Evolutionary conservation across 371 early-diverging fungal species (phyloP), one percentile per base, ranked within the genome.

Genomic region (Zychaea mexicana): DNA sequence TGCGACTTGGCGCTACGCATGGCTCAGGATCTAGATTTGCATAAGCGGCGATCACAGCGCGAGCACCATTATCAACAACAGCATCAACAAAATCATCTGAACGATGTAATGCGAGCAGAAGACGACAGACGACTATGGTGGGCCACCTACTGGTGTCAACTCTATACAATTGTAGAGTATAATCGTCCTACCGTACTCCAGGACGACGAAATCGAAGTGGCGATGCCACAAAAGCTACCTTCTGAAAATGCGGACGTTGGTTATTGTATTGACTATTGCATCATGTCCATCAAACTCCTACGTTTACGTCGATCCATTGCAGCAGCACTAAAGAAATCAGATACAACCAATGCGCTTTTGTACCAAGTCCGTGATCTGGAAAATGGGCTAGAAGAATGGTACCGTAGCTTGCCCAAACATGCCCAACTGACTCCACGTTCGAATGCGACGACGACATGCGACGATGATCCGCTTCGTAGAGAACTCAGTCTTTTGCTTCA

Each of bases 121-220:
- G 69, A 69, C 28, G 65, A 69, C 36, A 45, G 62, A 42, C 61
- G 69, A 8, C 28, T 69, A 12, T 69, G 69, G 69, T 69, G 72
- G 72, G 65, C 72, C 5, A 65, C 66, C 0, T 71, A 68, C 26
- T 71, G 72, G 72, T 60, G 61, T 8, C 45, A 65, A 60, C 58
- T 69, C 4, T 59, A 58, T 31, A 39, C 59, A 12, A 60, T 55
- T 17, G 57, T 65, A 5, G 60, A 65, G 27, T 61, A 47, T 28
- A 52, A 69, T 45, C 69, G 65, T 0, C 69, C 69, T 31, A 28
- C 49, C 12, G 24, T 36, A n/a, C n/a, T 56, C 0, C 27, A 42
- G 15, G 32, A 63, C 24, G 45, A 42, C 6, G 55, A 45, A 4
- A 54, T 45, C 24, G 21, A 63, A 31, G 32, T 46, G 1, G 19